Base-by-base conservation (phyloP, 306 rosid genomes). In the Fragaria ananassa region DNA sequence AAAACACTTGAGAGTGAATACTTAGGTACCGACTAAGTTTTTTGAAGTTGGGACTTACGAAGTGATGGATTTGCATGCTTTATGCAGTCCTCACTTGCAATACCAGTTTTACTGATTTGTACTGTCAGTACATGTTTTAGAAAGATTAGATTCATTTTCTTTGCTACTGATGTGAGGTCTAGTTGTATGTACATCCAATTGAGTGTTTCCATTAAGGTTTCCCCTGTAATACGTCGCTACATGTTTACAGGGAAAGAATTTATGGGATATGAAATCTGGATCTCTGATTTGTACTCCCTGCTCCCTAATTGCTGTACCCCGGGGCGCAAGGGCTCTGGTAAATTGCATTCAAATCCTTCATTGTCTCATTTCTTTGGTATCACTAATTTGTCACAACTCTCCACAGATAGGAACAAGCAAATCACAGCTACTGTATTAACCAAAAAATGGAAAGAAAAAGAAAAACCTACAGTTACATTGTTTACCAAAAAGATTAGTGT, bases 51-150 rank as follows among this genome's bases (percentile, higher is more conserved):
- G 64, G 76, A 77, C 49, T 58, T 70, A 29, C 73, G 68, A 60
- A 83, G 70, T 14, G 63, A 77, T 81, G 85, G 47, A 80, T 75
- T 41, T 65, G 50, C 65, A 10, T 27, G 8, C 41, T 31, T 49
- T 14, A 23, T 78, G 47, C 75, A 76, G 47, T 79, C 77, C 72
- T 83, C 81, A 65, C 77, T 73, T 78, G 68, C 56, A 68, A 46
- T 74, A 80, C 78, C 60, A 80, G 14, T 68, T 65, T 54, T 19
- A 67, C 81, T 68, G 53, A 65, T 76, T 78, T 68, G 67, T 34
- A 6, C 41, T 66, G 73, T 11, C 77, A 21, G 3, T 15, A 1
- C 35, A 58, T 50, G 51, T 46, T 72, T 46, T 27, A 49, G 51
- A 45, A 53, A 19, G 4, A 18, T 10, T n/a, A 29, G 5, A 41